Conservation (phyloP, 352 stramenopile species). For the Saprolegnia parasitica region DNA sequence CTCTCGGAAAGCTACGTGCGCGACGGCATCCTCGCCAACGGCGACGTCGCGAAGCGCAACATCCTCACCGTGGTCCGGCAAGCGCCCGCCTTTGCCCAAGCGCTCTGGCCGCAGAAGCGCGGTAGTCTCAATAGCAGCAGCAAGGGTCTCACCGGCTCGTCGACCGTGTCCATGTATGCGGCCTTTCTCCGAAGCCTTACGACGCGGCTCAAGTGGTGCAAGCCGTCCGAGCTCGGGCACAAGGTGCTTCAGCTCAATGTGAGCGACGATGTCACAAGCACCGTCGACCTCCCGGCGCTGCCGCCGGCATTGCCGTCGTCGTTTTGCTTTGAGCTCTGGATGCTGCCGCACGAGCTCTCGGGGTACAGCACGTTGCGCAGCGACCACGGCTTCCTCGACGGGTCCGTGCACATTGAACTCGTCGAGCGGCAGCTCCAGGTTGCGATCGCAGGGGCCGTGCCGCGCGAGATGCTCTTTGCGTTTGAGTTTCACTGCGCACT, state of each 20-base stretch:
- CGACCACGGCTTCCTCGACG: conserved; percentile 64
- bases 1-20: conserved; percentile 77
- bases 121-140: conserved; percentile 26
- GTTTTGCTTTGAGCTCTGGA: conserved; percentile 66
- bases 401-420: conserved; percentile 71
- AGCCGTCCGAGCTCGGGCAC: conserved; percentile 33
- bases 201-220: conserved; percentile 47
- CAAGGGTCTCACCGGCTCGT: conserved; percentile 60
- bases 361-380: conserved; percentile 64
- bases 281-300: conserved; percentile 55
- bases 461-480: conserved; percentile 65
- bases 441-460: conserved; percentile 62
- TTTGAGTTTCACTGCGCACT: conserved; percentile 50
- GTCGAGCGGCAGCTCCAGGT: conserved; percentile 62
- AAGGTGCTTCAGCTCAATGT: conserved; percentile 70
- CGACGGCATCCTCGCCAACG: conserved; percentile 56
- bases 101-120: conserved; percentile 32
- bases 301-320: conserved; percentile 1
- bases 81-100: conserved; percentile 56
- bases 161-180: conserved; percentile 66
- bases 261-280: conserved; percentile 49
- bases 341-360: conserved; percentile 56
- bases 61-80: conserved; percentile 59
- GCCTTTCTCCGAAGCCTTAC: conserved; percentile 62
- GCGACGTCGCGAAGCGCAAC: conserved; percentile 75